A percentile compares a stretch with the other conserved stretches of the same genome.
Evolutionary conservation across 2,329 filamentous ascomycete species (phyloP).

Genomic region (Harringtonia aguacate): DNA sequence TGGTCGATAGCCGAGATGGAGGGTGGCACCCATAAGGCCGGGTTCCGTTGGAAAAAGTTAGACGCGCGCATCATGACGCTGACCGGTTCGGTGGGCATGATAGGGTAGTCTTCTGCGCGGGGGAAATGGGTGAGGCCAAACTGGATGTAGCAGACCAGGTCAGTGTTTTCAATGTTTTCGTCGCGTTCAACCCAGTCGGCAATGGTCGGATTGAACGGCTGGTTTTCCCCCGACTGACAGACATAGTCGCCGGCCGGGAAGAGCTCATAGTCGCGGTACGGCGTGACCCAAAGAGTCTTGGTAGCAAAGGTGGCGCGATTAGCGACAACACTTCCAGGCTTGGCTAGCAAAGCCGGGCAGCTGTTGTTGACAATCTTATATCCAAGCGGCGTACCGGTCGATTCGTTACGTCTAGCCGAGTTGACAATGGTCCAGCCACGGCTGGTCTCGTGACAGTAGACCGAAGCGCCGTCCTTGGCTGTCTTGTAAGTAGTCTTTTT

Average conservation of each 20-base stretch:
- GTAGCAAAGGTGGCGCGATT: conserved; percentile 84
- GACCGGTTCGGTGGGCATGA: no score
- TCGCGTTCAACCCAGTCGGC: conserved; percentile 54
- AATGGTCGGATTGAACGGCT: conserved; percentile 48
- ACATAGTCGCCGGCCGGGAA: conserved; percentile 82
- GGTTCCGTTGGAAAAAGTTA: no score
- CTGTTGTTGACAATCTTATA: conserved; percentile 90
- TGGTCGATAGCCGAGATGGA: no score
- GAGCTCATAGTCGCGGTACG: conserved; percentile 71
- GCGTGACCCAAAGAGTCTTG: conserved; percentile 79
- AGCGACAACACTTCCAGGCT: conserved; percentile 73
- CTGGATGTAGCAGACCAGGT: conserved; percentile 46
- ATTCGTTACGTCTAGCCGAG: conserved; percentile 69
- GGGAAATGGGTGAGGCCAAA: no score
- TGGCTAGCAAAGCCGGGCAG: conserved; percentile 67
- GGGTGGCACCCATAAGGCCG: no score
- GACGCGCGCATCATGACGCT: no score
- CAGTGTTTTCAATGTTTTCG: conserved; percentile 26
- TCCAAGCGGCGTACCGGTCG: conserved; percentile 71
- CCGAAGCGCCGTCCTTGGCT: conserved; percentile 56
- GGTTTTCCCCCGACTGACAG: conserved; percentile 68
- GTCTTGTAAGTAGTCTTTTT: conserved; percentile 73
- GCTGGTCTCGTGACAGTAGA: conserved; percentile 71
- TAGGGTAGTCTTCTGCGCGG: no score
- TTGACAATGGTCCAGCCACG: conserved; percentile 88